Evolutionary conservation across 192 early-diverging fungal genomes (phyloP).

Genomic region (Entomortierella chlamydospora): DNA sequence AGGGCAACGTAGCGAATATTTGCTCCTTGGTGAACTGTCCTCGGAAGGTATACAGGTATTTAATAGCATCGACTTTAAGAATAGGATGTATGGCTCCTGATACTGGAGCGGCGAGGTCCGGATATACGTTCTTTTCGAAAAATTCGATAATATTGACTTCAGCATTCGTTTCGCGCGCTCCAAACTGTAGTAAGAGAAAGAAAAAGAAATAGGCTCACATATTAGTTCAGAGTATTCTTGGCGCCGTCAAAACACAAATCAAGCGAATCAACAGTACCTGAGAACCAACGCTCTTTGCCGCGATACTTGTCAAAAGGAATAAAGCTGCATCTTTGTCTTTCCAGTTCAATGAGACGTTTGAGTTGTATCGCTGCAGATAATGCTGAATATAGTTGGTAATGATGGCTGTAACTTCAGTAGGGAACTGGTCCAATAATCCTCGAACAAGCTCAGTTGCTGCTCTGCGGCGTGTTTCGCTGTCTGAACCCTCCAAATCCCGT

Average conservation of each 20-base stretch:
- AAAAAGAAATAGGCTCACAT: no score
- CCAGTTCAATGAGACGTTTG: conserved; percentile 81
- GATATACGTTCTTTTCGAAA: conserved; percentile 84
- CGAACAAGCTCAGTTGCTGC: conserved; percentile 93
- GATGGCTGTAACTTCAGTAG: conserved; percentile 85
- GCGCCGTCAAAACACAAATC: not conserved
- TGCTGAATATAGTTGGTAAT: conserved; percentile 81
- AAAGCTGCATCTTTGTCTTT: conserved; percentile 96
- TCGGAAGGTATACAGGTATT: conserved; percentile 94
- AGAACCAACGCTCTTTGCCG: conserved; percentile 80
- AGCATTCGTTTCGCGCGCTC: conserved; percentile 87
- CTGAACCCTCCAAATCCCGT: conserved; percentile 91
- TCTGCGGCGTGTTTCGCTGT: conserved; percentile 92
- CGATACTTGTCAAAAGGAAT: conserved; percentile 90
- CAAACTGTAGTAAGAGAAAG: conserved; percentile 66
- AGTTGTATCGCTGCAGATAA: conserved; percentile 77
- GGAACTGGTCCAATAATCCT: conserved; percentile 90
- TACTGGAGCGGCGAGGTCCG: conserved; percentile 81
- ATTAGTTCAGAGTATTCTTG: no score
- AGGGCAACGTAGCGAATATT: conserved; percentile 79
- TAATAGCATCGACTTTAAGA: conserved; percentile 94
- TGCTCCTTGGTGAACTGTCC: conserved; percentile 90
- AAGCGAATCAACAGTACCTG: conserved; percentile 60
- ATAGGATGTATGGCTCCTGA: conserved; percentile 81
- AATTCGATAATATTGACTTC: conserved; percentile 87